These are phyloP conservation scores for Fonsecaea pugnacius DNA, from an alignment of 2,329 filamentous ascomycete genomes.

Conservation along the genomic window DNA sequence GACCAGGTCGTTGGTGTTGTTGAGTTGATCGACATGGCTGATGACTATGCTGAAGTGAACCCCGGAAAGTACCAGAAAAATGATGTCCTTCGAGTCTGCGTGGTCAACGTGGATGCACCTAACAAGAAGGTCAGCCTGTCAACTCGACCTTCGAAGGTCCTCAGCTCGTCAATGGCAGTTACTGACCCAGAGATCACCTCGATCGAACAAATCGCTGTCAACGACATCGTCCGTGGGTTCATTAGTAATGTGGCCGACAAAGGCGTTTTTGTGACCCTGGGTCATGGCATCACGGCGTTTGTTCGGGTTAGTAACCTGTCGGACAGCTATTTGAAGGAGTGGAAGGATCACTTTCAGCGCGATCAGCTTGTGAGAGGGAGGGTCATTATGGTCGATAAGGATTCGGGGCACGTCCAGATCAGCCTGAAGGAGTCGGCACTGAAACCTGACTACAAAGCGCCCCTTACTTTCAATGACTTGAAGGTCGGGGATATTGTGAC, in stretches of 20 bases:
- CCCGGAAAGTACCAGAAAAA: conserved; percentile 78
- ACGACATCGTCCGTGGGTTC: conserved; percentile 86
- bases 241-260: conserved; percentile 88
- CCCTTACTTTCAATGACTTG: conserved; percentile 75
- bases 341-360: conserved; percentile 85
- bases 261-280: conserved; percentile 83
- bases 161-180: conserved; percentile 81
- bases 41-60: conserved; percentile 82
- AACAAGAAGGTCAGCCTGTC: conserved; percentile 88
- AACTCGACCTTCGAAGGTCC: conserved; percentile 80
- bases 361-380: conserved; percentile 91
- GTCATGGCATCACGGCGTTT: conserved; percentile 78
- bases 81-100: conserved; percentile 83
- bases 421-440: conserved; percentile 84
- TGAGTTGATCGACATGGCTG: conserved; percentile 78
- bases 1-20: conserved; percentile 79
- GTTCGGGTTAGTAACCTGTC: conserved; percentile 87
- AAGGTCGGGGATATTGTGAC: conserved; percentile 80
- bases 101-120: conserved; percentile 75
- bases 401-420: conserved; percentile 75
- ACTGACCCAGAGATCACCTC: conserved; percentile 78
- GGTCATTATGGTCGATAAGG: conserved; percentile 71
- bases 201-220: conserved; percentile 71
- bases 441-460: conserved; percentile 75
- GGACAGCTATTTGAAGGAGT: conserved; percentile 90